Evolutionary conservation across 1,284 basidiomycete genomes (phyloP).

Genomic region (Cerioporus squamosus): DNA sequence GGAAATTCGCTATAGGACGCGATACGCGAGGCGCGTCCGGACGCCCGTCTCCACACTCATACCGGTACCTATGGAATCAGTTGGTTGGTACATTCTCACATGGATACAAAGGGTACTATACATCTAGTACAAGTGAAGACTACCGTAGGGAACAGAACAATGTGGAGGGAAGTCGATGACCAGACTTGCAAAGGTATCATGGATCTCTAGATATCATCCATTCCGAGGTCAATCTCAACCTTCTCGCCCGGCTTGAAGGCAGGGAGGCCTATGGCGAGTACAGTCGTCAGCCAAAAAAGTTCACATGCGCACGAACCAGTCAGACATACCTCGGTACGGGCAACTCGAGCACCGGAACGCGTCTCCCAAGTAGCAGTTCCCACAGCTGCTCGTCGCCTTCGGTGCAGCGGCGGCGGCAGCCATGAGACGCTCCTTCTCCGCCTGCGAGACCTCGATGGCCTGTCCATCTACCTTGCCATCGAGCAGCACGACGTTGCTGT

Average conservation of each 20-base stretch:
- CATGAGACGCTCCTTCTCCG: slow-evolving; percentile 66
- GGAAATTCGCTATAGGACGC: slow-evolving; percentile 10
- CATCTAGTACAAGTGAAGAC: not conserved
- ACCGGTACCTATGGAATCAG: no score
- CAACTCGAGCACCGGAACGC: slow-evolving; percentile 96
- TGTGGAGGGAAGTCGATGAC: not conserved
- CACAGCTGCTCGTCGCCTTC: slow-evolving; percentile 94
- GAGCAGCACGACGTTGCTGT: slow-evolving; percentile 67
- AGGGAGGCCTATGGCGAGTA: slow-evolving; percentile 72
- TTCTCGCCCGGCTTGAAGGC: slow-evolving; percentile 99
- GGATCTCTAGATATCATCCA: slow-evolving; percentile 78
- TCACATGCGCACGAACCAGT: not conserved
- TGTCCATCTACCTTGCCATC: slow-evolving; percentile 61
- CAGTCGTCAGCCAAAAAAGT: slow-evolving; percentile 9
- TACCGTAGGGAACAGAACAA: no score
- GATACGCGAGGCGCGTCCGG: slow-evolving; percentile 1
- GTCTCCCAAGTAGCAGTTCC: slow-evolving; percentile 98
- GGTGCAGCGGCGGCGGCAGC: slow-evolving; percentile 68
- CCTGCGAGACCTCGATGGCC: slow-evolving; percentile 65
- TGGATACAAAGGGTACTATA: slow-evolving; percentile 9
- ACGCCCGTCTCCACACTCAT: no score
- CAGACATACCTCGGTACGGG: slow-evolving; percentile 88
- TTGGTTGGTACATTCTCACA: slow-evolving; percentile 4
- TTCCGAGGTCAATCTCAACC: slow-evolving; percentile 85
- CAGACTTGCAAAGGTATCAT: slow-evolving; percentile 1